Percentiles rank a stretch among this genome's conserved stretches.
These are phyloP conservation scores for Scedosporium dehoogii DNA, from an alignment of 2,329 filamentous ascomycete genomes.

Conservation along the genomic window DNA sequence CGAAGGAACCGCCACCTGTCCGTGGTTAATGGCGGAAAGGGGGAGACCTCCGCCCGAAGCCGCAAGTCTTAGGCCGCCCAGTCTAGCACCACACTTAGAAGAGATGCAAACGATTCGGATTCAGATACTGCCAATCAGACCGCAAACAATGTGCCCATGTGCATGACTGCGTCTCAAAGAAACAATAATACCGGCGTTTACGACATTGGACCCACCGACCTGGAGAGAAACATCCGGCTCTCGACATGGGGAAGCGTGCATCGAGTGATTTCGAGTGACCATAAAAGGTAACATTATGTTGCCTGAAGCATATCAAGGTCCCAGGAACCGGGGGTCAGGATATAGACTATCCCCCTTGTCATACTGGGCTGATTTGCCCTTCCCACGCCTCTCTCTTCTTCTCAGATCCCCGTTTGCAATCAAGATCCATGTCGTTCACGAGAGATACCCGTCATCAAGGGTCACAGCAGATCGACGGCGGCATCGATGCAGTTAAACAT, in stretches of 20 bases:
- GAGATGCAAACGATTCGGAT: neutral
- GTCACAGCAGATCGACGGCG: conserved; percentile 13
- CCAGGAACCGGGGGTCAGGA: neutral
- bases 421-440: conserved; percentile 4
- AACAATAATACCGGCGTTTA: neutral
- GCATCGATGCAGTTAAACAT: conserved; percentile 16
- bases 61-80: neutral
- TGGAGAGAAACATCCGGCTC: neutral
- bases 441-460: conserved; percentile 11
- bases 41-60: neutral
- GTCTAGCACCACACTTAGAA: too few relatives aligned
- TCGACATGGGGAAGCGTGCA: neutral
- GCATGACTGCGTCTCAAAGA: neutral
- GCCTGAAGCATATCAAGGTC: neutral
- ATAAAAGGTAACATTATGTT: neutral
- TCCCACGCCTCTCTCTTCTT: neutral
- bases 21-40: neutral
- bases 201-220: neutral
- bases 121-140: neutral
- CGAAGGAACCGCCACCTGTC: neutral
- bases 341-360: neutral
- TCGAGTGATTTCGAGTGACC: neutral
- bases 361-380: neutral
- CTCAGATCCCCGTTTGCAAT: conserved; percentile 11
- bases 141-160: neutral